Evolutionary conservation across 257 asterid species (phyloP).

Genomic region (Salvia rosmarinus): DNA sequence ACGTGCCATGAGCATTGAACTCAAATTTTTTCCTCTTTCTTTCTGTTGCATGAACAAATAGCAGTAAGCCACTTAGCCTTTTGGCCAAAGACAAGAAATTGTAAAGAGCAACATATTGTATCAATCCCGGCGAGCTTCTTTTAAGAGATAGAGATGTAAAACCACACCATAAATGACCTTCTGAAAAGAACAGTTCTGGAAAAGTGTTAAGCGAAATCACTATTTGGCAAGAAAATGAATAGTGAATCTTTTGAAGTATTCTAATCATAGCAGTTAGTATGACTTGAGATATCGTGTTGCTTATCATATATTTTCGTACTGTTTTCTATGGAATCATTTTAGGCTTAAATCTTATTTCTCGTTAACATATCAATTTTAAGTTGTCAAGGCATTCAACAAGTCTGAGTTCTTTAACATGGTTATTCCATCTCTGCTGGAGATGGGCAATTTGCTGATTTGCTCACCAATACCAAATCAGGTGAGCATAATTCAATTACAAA

Average conservation of each 20-base stretch:
- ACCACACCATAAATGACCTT: slow-evolving; percentile 5
- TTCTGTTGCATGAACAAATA: slow-evolving; percentile 18
- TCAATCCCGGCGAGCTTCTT: neutral
- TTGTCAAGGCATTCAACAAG: slow-evolving; percentile 70
- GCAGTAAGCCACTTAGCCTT: slow-evolving; percentile 25
- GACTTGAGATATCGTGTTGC: slow-evolving; percentile 16
- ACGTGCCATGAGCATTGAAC: slow-evolving; percentile 9
- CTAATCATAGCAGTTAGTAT: slow-evolving; percentile 8
- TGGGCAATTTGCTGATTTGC: slow-evolving; percentile 61
- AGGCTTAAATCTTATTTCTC: slow-evolving; percentile 33
- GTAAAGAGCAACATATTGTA: neutral
- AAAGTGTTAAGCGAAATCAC: slow-evolving; percentile 10
- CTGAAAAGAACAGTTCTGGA: neutral
- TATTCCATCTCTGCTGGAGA: slow-evolving; percentile 71
- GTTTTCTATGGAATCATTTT: slow-evolving; percentile 24
- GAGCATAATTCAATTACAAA: slow-evolving; percentile 31
- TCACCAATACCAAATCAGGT: slow-evolving; percentile 42
- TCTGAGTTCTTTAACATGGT: slow-evolving; percentile 74
- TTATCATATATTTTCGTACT: neutral
- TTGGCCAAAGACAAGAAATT: slow-evolving; percentile 5
- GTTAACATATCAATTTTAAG: slow-evolving; percentile 48
- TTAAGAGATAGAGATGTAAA: neutral
- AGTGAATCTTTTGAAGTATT: slow-evolving; percentile 4
- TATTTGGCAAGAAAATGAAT: neutral
- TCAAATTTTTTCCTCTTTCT: neutral